phyloP scores from a whole-genome alignment of 805 yeast species.

The Sugiyamaella mastotermitis region DNA sequence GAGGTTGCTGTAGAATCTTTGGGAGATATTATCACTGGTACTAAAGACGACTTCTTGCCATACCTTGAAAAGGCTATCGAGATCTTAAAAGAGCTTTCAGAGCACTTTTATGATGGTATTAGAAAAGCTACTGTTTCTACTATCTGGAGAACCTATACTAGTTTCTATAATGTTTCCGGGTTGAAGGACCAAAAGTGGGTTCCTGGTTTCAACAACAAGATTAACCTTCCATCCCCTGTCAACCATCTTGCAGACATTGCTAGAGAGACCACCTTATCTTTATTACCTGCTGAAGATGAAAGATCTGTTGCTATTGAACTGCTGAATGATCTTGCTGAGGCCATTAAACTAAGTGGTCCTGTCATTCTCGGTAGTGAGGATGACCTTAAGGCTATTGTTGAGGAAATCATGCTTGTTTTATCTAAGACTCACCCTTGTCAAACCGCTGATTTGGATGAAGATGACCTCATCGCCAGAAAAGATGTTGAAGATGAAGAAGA shows the following conservation, averaged over 20 bases:
- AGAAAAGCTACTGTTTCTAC: conserved; percentile 79
- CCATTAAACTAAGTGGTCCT: conserved; percentile 66
- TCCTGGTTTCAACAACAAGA: conserved; percentile 28
- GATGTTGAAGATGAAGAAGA: conserved; percentile 46
- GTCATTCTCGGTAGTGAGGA: conserved; percentile 51
- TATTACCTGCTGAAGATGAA: conserved; percentile 77
- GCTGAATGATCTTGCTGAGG: conserved; percentile 66
- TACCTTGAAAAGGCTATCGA: conserved; percentile 63
- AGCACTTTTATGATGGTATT: conserved; percentile 79
- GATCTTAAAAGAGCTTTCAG: conserved; percentile 63
- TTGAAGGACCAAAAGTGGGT: conserved; percentile 25
- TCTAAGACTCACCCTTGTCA: conserved; percentile 84
- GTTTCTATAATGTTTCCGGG: conserved; percentile 41
- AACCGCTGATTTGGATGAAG: conserved; percentile 66
- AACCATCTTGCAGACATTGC: conserved; percentile 59
- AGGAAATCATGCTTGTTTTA: conserved; percentile 63
- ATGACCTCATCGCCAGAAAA: conserved; percentile 45
- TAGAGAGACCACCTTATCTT: conserved; percentile 56
- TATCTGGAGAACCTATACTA: conserved; percentile 75
- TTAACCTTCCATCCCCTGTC: conserved; percentile 36
- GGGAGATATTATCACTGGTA: conserved; percentile 82
- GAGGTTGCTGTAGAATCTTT: conserved; percentile 91
- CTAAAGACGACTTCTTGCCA: conserved; percentile 72
- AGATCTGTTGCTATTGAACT: conserved; percentile 72
- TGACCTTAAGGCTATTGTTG: conserved; percentile 60